Base-by-base conservation (phyloP, 495 filamentous ascomycete species). In the Podospora conica region DNA sequence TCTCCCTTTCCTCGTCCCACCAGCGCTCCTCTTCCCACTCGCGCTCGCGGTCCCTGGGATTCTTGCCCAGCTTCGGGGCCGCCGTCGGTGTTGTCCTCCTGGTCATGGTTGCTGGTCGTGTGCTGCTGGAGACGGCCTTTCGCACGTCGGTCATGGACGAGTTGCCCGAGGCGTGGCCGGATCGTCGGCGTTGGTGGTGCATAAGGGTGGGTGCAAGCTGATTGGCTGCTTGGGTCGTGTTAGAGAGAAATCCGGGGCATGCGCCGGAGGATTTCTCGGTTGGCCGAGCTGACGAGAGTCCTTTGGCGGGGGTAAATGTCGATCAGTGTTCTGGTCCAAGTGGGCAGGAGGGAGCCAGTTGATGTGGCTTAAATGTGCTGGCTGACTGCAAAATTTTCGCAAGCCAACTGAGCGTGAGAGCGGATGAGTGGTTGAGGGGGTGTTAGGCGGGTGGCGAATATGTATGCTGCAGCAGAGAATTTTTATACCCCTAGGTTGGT, bases 101-200 rank as follows among this genome's bases (percentile, higher is more conserved):
- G 0, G 72, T 74, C 67, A 78, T 61, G 20, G 73, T 66, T 54
- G 79, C 66, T 11, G 81, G 78, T 24, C 80, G 72, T 31, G 78
- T 72, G 3, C 70, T 68, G n/a, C 71, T 67, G 53, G 73, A 48
- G 40, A 48, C 72, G 20, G 73, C 73, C 65, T 80, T 83, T 40
- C 81, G 78, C 20, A 81, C 79, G 66, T 83, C 81, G 24, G 80
- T 82, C 68, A 76, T 77, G 54, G 81, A 82, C 54, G 79, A 74
- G 69, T 81, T 81, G 67, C 76, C 77, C 65, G 80, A 78, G 70
- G 61, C 72, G 73, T 81, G 80, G 23, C 81, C 81, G 65, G 80
- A 82, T 73, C 74, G 81, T 69, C 80, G 77, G 68, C 81, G 80
- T 65, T 74, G 75, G 70, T 82, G 80, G 73, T 82, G 79, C 81